Evolutionary conservation across 495 filamentous ascomycete species (phyloP).

Genomic region (Amniculicola lignicola): DNA sequence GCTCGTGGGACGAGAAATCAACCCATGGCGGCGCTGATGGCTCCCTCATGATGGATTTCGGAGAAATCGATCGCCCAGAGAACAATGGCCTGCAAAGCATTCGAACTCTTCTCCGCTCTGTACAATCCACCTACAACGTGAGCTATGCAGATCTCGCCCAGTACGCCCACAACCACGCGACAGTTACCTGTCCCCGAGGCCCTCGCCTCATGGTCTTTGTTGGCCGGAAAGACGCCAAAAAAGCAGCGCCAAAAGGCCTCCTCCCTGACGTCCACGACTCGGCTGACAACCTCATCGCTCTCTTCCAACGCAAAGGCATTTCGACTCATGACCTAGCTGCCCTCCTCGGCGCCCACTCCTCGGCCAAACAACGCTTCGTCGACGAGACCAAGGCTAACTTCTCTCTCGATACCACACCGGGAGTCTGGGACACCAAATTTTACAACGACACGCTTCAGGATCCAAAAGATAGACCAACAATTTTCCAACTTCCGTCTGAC

Average conservation of each 20-base stretch:
- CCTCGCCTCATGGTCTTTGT: slow-evolving; percentile 38
- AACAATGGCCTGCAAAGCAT: slow-evolving; percentile 33
- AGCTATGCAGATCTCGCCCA: slow-evolving; percentile 36
- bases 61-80: slow-evolving; percentile 28
- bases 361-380: slow-evolving; percentile 47
- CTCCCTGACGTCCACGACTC: slow-evolving; percentile 39
- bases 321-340: slow-evolving; percentile 46
- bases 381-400: slow-evolving; percentile 35
- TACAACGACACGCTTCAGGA: slow-evolving; percentile 44
- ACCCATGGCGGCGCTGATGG: slow-evolving; percentile 32
- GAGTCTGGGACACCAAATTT: slow-evolving; percentile 47
- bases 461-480: slow-evolving; percentile 33
- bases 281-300: slow-evolving; percentile 40
- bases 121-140: slow-evolving; percentile 27
- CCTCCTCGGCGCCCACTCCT: slow-evolving; percentile 51
- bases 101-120: background rate
- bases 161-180: slow-evolving; percentile 32
- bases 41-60: slow-evolving; percentile 28
- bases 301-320: slow-evolving; percentile 52
- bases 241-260: slow-evolving; percentile 34
- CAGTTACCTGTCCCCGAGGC: slow-evolving; percentile 27
- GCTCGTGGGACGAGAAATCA: slow-evolving; percentile 27
- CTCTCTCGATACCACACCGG: slow-evolving; percentile 46
- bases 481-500: slow-evolving; percentile 49
- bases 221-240: slow-evolving; percentile 41